Evolutionary conservation across 164 flowering plant species (phyloP).

Genomic region (Magnolia changhungtana): DNA sequence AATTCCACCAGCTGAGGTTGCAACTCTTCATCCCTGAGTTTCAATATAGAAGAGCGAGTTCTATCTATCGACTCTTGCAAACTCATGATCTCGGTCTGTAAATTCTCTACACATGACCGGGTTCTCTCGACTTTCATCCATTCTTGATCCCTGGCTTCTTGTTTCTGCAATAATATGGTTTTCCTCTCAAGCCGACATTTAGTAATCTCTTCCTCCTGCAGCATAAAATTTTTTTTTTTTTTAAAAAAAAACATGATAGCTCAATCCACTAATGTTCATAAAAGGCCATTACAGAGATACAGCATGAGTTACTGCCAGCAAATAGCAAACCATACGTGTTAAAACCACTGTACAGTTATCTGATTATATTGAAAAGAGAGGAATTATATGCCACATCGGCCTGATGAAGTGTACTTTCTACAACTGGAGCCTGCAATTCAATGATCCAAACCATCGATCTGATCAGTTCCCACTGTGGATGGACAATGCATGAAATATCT

Average conservation of each 20-base stretch:
- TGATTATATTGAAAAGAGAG: no score
- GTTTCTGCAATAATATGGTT: conserved; percentile 51
- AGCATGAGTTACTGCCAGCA: not conserved
- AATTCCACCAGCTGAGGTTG: conserved; percentile 66
- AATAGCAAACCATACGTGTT: no score
- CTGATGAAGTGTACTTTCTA: no score
- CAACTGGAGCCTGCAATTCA: no score
- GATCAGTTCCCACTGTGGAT: no score
- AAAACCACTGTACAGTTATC: no score
- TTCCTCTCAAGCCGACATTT: conserved; percentile 63
- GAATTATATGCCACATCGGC: no score
- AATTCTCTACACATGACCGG: conserved; percentile 47
- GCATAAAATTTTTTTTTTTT: no score
- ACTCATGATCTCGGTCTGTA: conserved; percentile 45
- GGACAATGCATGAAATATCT: not conserved
- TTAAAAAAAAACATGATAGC: not conserved
- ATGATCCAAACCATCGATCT: no score
- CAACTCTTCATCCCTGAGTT: conserved; percentile 61
- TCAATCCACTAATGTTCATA: not conserved
- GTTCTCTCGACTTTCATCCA: conserved; percentile 55
- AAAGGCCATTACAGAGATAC: not conserved
- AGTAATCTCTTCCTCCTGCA: conserved; percentile 64
- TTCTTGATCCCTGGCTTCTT: conserved; percentile 56
- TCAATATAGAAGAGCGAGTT: conserved; percentile 47
- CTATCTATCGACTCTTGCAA: conserved; percentile 53